phyloP scores from a whole-genome alignment of 2,329 filamentous ascomycete genomes.

The Coniosporium tulheliwenetii region DNA sequence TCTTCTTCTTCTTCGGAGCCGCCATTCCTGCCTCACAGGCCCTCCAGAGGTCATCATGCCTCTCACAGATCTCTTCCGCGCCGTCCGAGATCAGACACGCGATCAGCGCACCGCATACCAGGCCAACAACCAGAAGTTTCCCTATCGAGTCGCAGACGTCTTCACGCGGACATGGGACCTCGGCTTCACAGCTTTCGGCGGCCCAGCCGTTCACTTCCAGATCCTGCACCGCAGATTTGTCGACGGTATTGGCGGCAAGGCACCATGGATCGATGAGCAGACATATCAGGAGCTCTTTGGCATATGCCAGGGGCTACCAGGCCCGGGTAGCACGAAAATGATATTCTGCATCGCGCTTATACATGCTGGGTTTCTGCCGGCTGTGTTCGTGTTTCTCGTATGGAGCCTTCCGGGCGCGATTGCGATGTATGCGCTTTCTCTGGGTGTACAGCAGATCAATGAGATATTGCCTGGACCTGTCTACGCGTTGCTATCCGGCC shows the following conservation, averaged over 20 bases:
- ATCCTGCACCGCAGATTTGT: constrained; percentile 51
- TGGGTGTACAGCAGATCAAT: constrained; percentile 47
- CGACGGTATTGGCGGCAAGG: constrained; percentile 23
- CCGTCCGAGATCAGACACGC: not conserved
- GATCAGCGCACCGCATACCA: not conserved
- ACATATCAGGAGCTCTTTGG: constrained; percentile 62
- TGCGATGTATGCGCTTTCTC: constrained; percentile 51
- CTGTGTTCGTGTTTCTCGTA: constrained; percentile 42
- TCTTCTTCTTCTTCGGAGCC: too few relatives aligned
- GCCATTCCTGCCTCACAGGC: too few relatives aligned
- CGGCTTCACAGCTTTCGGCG: constrained; percentile 51
- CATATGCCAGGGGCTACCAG: constrained; percentile 50
- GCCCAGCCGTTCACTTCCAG: constrained; percentile 54
- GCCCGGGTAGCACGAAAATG: constrained; percentile 58
- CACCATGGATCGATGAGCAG: constrained; percentile 54
- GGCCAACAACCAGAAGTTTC: constrained; percentile 3
- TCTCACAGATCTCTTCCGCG: not conserved
- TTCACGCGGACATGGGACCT: constrained; percentile 34
- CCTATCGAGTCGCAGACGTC: constrained; percentile 2
- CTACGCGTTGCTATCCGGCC: constrained; percentile 54
- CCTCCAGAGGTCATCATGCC: too few relatives aligned
- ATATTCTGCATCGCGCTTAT: constrained; percentile 51
- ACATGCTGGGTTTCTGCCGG: constrained; percentile 42
- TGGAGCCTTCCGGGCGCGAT: constrained; percentile 58
- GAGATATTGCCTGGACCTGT: constrained; percentile 43